These are phyloP conservation scores for Lactifluus pinguis DNA, from an alignment of 768 basidiomycete species.

Conservation along the genomic window DNA sequence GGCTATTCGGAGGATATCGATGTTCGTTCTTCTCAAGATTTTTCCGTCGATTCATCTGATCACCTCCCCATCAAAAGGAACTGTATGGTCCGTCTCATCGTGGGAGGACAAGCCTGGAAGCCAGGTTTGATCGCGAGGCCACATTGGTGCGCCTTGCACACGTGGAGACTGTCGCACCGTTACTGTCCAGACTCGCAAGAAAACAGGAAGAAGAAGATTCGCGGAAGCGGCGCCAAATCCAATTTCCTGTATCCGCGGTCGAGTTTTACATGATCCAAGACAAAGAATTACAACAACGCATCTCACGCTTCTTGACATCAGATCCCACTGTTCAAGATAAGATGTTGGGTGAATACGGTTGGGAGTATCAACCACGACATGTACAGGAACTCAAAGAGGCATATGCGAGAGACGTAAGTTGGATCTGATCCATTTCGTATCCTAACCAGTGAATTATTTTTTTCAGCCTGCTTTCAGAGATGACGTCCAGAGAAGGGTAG, in stretches of 20 bases:
- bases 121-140: conserved; percentile 7
- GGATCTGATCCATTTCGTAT: conserved; percentile 4
- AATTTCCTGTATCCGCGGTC: conserved; percentile 11
- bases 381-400: conserved; percentile 11
- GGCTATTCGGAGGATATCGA: neutral
- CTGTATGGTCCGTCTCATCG: conserved; percentile 1
- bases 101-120: conserved; percentile 3
- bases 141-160: conserved; percentile 11
- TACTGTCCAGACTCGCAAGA: neutral
- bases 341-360: conserved; percentile 12
- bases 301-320: conserved; percentile 16
- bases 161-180: conserved; percentile 4
- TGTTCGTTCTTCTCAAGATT: conserved; percentile 1
- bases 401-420: conserved; percentile 11
- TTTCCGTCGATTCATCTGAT: neutral
- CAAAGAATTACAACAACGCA: conserved; percentile 15
- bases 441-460: neutral
- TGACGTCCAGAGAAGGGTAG: conserved; percentile 11
- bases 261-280: conserved; percentile 14
- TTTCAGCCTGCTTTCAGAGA: conserved; percentile 13
- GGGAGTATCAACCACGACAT: conserved; percentile 7
- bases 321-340: conserved; percentile 14
- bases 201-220: conserved; percentile 10
- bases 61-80: neutral
- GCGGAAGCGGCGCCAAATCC: conserved; percentile 13